Conservation (phyloP, 495 filamentous ascomycete species). For the Saxophila tyrrhenica region DNA sequence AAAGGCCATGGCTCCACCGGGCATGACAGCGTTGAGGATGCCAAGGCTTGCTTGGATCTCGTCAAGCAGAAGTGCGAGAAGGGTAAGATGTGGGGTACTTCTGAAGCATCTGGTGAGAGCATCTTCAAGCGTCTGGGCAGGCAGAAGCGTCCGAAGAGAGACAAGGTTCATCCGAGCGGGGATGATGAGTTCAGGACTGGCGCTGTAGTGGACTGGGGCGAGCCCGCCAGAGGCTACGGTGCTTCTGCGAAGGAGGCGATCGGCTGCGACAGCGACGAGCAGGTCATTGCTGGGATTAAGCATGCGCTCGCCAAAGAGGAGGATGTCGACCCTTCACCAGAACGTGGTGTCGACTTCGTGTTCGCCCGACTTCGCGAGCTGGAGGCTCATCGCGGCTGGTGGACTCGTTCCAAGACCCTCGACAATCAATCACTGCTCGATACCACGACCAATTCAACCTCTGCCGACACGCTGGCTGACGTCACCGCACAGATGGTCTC, state of each 20-base stretch:
- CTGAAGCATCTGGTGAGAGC: slow-evolving; percentile 62
- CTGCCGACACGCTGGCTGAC: slow-evolving; percentile 28
- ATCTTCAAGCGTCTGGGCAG: slow-evolving; percentile 75
- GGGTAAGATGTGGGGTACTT: slow-evolving; percentile 69
- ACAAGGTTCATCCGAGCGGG: slow-evolving; percentile 34
- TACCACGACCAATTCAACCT: slow-evolving; percentile 4
- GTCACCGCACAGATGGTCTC: slow-evolving; percentile 39
- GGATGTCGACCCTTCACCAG: slow-evolving; percentile 50
- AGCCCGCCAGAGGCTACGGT: slow-evolving; percentile 61
- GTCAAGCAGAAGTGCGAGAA: slow-evolving; percentile 92
- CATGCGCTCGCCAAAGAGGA: slow-evolving; percentile 41
- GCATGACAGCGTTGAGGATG: slow-evolving; percentile 88
- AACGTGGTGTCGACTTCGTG: slow-evolving; percentile 70
- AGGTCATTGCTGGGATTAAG: slow-evolving; percentile 58
- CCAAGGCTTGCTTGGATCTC: slow-evolving; percentile 78
- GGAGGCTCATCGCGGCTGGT: slow-evolving; percentile 73
- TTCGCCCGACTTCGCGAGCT: slow-evolving; percentile 83
- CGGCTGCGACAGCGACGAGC: slow-evolving; percentile 61
- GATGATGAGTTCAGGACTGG: slow-evolving; percentile 51
- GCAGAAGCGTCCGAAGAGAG: slow-evolving; percentile 38
- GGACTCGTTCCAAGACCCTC: slow-evolving; percentile 37
- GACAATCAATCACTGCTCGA: slow-evolving; percentile 29
- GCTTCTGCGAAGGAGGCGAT: slow-evolving; percentile 59
- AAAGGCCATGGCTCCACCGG: slow-evolving; percentile 55
- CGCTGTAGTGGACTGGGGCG: slow-evolving; percentile 83